Conservation (phyloP, 768 basidiomycete species). For the Trametopsis cervina region DNA sequence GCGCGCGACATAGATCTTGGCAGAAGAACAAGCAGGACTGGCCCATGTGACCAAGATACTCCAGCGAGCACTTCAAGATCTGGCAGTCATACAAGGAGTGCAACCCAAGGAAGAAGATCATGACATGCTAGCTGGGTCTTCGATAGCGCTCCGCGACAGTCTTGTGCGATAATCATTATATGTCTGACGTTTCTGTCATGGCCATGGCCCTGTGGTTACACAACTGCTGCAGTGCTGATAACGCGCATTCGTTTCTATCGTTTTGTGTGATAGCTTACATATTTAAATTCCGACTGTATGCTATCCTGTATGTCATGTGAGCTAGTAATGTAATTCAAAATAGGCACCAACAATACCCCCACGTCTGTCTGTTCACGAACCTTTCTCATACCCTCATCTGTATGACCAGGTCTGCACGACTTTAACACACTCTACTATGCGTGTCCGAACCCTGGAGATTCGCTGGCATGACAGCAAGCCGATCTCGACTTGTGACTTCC, state of each 20-base stretch:
- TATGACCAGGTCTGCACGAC: background rate
- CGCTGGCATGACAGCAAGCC: conserved; percentile 95
- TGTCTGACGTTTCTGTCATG: too few relatives aligned
- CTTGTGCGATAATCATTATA: conserved; percentile 9
- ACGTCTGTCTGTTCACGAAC: background rate
- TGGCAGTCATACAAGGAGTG: conserved; percentile 49
- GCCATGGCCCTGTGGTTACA: background rate
- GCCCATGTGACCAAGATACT: conserved; percentile 75
- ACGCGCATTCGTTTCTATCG: background rate
- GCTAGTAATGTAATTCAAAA: background rate
- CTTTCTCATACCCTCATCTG: background rate
- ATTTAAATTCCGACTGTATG: background rate
- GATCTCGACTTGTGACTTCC: conserved; percentile 96
- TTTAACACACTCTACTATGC: conserved; percentile 40
- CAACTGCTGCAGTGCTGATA: background rate
- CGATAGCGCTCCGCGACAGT: conserved; percentile 9
- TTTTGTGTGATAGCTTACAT: background rate
- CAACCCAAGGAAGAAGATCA: conserved; percentile 26
- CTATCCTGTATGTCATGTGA: background rate
- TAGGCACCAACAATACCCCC: background rate
- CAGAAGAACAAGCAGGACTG: conserved; percentile 74
- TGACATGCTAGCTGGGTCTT: conserved; percentile 12
- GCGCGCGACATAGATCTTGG: conserved; percentile 47
- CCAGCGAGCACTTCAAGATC: conserved; percentile 54
- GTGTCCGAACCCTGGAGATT: conserved; percentile 87